Conservation (phyloP, 2,329 filamentous ascomycete genomes). For the Monosporascus cannonballus region DNA sequence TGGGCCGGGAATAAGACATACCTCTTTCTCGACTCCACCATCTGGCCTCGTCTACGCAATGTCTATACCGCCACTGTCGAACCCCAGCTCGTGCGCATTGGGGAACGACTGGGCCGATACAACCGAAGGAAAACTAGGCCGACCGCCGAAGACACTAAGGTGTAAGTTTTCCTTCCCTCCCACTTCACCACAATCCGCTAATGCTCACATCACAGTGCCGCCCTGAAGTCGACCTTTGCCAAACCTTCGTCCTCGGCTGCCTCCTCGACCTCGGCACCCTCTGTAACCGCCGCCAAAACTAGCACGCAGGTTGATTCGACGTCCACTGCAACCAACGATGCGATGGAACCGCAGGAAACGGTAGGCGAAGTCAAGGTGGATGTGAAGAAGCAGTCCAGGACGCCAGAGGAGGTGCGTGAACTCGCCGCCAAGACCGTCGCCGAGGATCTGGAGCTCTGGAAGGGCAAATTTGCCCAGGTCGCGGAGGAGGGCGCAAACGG, state of each 20-base stretch:
- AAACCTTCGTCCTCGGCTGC: conserved; percentile 25
- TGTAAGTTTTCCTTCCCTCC: conserved; percentile 22
- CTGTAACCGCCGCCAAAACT: conserved; percentile 10
- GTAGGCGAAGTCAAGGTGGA: conserved; percentile 13
- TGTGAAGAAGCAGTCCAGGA: conserved; percentile 28
- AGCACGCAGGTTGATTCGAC: conserved; percentile 17
- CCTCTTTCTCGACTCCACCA: conserved; percentile 64
- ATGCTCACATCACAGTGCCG: conserved; percentile 14
- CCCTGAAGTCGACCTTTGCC: conserved; percentile 31
- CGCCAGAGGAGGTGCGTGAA: conserved; percentile 49
- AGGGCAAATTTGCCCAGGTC: conserved; percentile 78
- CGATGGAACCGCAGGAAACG: conserved; percentile 16
- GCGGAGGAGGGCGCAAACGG: conserved; percentile 72
- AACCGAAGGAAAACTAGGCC: conserved; percentile 40
- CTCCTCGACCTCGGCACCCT: conserved; percentile 19
- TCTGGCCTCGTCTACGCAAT: conserved; percentile 76
- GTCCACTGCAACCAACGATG: conserved; percentile 7
- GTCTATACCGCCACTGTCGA: conserved; percentile 90
- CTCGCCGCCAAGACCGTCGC: conserved; percentile 62
- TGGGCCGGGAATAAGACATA: conserved; percentile 65
- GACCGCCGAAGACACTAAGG: conserved; percentile 23
- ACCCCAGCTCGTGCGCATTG: conserved; percentile 88
- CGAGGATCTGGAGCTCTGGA: conserved; percentile 77
- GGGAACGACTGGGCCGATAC: conserved; percentile 78
- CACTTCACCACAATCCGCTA: conserved; percentile 2